Conservation (phyloP, 805 yeast genomes). For the Yamadazyma olivae region DNA sequence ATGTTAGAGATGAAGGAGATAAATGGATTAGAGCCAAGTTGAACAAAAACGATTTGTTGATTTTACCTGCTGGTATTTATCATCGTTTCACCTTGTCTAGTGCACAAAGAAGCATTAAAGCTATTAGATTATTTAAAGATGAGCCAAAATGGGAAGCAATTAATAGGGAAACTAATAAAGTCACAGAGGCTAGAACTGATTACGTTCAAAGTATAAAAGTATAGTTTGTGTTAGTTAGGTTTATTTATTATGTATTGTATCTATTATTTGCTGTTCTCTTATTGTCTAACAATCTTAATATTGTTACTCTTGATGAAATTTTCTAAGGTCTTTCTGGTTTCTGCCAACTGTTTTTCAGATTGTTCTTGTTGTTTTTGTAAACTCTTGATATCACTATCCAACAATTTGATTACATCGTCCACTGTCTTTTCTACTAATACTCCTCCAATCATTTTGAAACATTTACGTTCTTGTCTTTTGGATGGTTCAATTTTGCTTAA, state of each 20-base stretch:
- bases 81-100: slow-evolving; percentile 84
- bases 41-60: slow-evolving; percentile 60
- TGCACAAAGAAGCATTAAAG: slow-evolving; percentile 57
- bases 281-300: slow-evolving; percentile 37
- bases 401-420: slow-evolving; percentile 55
- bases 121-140: slow-evolving; percentile 82
- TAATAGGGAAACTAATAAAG: slow-evolving; percentile 50
- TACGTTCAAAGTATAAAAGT: slow-evolving; percentile 31
- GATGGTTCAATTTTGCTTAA: slow-evolving; percentile 32
- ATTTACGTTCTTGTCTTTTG: slow-evolving; percentile 54
- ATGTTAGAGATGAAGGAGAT: slow-evolving; percentile 62
- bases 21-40: slow-evolving; percentile 78
- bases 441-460: slow-evolving; percentile 93
- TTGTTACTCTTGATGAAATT: slow-evolving; percentile 40
- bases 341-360: slow-evolving; percentile 23
- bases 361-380: slow-evolving; percentile 20
- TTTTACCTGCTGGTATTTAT: slow-evolving; percentile 89
- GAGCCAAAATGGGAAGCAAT: slow-evolving; percentile 96
- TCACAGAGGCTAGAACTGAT: slow-evolving; percentile 32
- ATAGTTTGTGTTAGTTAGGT: too few species aligned
- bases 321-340: slow-evolving; percentile 31
- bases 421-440: slow-evolving; percentile 82
- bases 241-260: too few species aligned
- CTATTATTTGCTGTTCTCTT: too few species aligned
- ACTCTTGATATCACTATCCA: slow-evolving; percentile 20